These are phyloP conservation scores for Fusarium graminum DNA, from an alignment of 2,329 filamentous ascomycete genomes.

Conservation along the genomic window DNA sequence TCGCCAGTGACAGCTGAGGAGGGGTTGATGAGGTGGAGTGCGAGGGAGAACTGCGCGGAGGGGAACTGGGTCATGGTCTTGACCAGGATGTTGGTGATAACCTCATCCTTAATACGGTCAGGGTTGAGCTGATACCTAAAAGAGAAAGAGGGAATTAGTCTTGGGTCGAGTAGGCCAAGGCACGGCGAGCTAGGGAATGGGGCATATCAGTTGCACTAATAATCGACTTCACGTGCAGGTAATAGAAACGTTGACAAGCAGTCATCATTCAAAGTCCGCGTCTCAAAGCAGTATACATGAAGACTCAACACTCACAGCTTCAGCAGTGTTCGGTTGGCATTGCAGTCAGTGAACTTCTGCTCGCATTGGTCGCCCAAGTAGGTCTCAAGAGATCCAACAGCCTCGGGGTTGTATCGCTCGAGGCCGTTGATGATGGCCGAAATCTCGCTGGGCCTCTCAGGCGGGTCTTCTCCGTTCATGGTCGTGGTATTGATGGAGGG, in stretches of 20 bases:
- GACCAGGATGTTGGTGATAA: constrained; percentile 98
- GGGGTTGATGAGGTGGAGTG: constrained; percentile 92
- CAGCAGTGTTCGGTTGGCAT: constrained; percentile 93
- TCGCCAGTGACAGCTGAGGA: constrained; percentile 75
- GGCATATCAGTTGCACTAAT: constrained; percentile 80
- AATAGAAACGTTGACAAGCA: constrained; percentile 95
- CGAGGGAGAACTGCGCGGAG: constrained; percentile 92
- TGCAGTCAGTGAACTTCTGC: constrained; percentile 92
- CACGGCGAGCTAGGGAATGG: constrained; percentile 11
- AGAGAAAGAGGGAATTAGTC: constrained; percentile 41
- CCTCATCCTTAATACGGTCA: constrained; percentile 95
- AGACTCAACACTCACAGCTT: constrained; percentile 84
- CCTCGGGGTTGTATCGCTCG: constrained; percentile 98
- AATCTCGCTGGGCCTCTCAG: constrained; percentile 92
- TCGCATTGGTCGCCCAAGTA: constrained; percentile 97
- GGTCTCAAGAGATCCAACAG: constrained; percentile 90
- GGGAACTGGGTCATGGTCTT: constrained; percentile 98
- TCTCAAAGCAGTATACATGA: constrained; percentile 25
- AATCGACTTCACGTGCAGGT: constrained; percentile 80
- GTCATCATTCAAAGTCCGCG: constrained; percentile 72
- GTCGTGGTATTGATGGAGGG: constrained; percentile 53
- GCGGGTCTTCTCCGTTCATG: constrained; percentile 85
- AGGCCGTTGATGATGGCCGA: constrained; percentile 95
- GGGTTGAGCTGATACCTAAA: constrained; percentile 99
- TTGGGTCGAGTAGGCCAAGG: constrained; percentile 9